Evolutionary conservation across 2,329 filamentous ascomycete genomes (phyloP).

Genomic region (Ophidiomyces ophidiicola): DNA sequence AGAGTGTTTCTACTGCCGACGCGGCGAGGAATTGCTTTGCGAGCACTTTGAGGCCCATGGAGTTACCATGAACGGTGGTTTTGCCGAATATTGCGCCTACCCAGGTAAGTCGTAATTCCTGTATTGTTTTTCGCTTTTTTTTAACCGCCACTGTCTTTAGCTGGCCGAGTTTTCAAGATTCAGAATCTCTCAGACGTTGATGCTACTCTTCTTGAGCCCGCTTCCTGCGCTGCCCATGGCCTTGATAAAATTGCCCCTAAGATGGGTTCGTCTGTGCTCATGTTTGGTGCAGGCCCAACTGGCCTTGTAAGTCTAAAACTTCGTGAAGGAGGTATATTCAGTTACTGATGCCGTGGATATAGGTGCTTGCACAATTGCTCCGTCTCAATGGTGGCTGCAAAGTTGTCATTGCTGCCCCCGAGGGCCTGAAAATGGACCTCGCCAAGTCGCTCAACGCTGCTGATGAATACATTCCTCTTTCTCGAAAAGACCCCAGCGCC

Average conservation of each 20-base stretch:
- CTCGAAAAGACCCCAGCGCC: conserved; percentile 40
- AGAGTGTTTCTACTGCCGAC: conserved; percentile 61
- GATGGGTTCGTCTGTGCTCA: conserved; percentile 50
- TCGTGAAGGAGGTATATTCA: neutral
- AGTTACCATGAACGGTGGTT: conserved; percentile 51
- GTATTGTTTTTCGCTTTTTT: neutral
- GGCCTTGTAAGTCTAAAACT: conserved; percentile 36
- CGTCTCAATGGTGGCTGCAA: conserved; percentile 55
- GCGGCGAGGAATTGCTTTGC: conserved; percentile 55
- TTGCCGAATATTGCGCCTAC: conserved; percentile 56
- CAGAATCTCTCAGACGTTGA: conserved; percentile 53
- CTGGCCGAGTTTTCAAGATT: conserved; percentile 51
- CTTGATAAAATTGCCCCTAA: conserved; percentile 57
- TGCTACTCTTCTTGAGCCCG: conserved; percentile 56
- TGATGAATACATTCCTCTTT: conserved; percentile 38
- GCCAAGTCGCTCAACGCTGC: conserved; percentile 41
- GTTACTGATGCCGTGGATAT: neutral
- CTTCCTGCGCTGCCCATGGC: conserved; percentile 56
- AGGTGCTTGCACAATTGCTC: conserved; percentile 49
- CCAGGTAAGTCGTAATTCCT: conserved; percentile 23
- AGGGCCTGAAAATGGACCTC: conserved; percentile 58
- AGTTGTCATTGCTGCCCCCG: conserved; percentile 56
- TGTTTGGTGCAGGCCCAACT: conserved; percentile 57
- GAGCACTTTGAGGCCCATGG: conserved; percentile 56
- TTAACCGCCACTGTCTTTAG: conserved; percentile 20